A percentile compares a stretch with the other conserved stretches of the same genome.
Conservation (phyloP, 2,329 filamentous ascomycete species). For the Aureobasidium lini region DNA sequence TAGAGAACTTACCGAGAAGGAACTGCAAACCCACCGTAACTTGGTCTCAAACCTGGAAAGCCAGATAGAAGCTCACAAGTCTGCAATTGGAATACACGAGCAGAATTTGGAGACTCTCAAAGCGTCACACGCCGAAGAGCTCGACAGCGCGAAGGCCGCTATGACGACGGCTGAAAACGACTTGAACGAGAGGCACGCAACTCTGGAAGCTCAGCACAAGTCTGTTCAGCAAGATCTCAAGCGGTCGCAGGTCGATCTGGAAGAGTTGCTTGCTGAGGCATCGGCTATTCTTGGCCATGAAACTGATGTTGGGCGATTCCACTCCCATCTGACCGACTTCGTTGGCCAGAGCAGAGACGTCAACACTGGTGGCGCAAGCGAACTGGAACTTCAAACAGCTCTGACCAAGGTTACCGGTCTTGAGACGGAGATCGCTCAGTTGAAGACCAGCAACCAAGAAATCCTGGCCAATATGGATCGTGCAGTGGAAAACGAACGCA, state of each 20-base stretch:
- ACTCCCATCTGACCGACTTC: constrained; percentile 36
- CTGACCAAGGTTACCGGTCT: constrained; percentile 32
- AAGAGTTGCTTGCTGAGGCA: constrained; percentile 55
- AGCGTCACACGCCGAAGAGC: constrained; percentile 46
- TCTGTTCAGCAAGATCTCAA: constrained; percentile 53
- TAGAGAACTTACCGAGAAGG: constrained; percentile 48
- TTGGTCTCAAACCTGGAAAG: constrained; percentile 49
- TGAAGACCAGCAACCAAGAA: constrained; percentile 45
- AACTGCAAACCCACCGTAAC: constrained; percentile 44
- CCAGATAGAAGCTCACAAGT: constrained; percentile 50
- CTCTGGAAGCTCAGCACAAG: constrained; percentile 26
- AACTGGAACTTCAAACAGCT: constrained; percentile 33
- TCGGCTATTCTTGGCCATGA: constrained; percentile 59
- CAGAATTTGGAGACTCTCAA: constrained; percentile 46
- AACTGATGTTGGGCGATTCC: constrained; percentile 36
- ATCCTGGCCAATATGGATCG: constrained; percentile 51
- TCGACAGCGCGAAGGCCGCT: constrained; percentile 54
- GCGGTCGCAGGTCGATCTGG: constrained; percentile 51
- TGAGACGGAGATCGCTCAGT: constrained; percentile 37
- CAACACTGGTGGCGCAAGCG: constrained; percentile 19
- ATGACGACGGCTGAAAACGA: constrained; percentile 35
- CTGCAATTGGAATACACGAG: constrained; percentile 47
- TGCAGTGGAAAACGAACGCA: constrained; percentile 64
- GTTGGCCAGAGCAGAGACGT: constrained; percentile 32
- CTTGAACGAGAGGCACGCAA: constrained; percentile 27